Percentiles rank a stretch among this genome's conserved stretches.
Evolutionary conservation across 805 yeast species (phyloP).

Genomic region (Clavispora asparagi): DNA sequence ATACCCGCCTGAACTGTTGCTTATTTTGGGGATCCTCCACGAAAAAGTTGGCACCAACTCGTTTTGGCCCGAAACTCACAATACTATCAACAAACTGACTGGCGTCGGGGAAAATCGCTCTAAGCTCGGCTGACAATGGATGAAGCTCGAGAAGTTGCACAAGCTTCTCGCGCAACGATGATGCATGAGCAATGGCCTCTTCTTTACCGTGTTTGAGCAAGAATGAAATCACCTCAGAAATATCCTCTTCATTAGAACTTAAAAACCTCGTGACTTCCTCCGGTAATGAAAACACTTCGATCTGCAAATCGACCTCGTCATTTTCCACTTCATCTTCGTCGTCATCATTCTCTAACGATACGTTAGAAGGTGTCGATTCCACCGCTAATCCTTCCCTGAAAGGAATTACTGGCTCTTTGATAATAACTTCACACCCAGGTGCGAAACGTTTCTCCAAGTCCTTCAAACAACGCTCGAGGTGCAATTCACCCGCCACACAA

Average conservation of each 20-base stretch:
- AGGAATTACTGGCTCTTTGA: constrained; percentile 92
- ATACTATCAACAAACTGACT: constrained; percentile 31
- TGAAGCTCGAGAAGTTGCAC: constrained; percentile 5
- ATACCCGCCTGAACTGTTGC: constrained; percentile 25
- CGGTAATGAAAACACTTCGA: constrained; percentile 61
- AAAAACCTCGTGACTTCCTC: constrained; percentile 45
- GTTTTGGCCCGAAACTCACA: constrained; percentile 70
- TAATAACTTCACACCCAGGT: constrained; percentile 70
- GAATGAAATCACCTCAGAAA: constrained; percentile 28
- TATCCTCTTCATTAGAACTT: constrained; percentile 38
- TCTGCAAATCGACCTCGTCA: constrained; percentile 36
- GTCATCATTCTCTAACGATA: constrained; percentile 13
- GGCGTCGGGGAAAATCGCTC: constrained; percentile 12
- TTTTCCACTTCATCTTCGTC: constrained; percentile 12
- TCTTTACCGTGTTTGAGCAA: constrained; percentile 11
- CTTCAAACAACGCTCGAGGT: constrained; percentile 88
- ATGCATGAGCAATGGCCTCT: constrained; percentile 9
- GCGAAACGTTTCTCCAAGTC: constrained; percentile 91
- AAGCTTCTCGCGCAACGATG: constrained; percentile 11
- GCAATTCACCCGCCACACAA: constrained; percentile 95
- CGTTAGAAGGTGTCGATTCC: constrained; percentile 21
- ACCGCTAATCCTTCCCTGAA: constrained; percentile 79
- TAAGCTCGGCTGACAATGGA: constrained; percentile 13
- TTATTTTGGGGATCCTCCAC: constrained; percentile 43
- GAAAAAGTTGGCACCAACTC: constrained; percentile 70